These are phyloP conservation scores for Ochetophila trinervis DNA, from an alignment of 306 rosid species.

Conservation along the genomic window DNA sequence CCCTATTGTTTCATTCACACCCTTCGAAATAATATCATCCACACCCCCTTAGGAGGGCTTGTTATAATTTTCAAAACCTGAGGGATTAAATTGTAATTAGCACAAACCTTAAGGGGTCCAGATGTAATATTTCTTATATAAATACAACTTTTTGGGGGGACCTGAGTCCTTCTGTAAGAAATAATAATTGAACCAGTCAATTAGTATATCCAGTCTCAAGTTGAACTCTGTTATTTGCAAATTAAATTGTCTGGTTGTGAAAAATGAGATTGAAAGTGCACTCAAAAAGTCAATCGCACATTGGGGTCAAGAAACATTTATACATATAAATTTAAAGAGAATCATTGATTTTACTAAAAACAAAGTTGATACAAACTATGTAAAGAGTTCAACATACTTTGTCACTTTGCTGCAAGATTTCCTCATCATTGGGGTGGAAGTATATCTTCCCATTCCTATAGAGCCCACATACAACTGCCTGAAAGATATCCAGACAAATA, in stretches of 20 bases:
- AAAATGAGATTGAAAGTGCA: neutral
- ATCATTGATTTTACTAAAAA: neutral
- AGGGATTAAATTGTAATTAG: no score
- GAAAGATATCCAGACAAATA: conserved; percentile 32
- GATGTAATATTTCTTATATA: no score
- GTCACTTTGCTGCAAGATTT: conserved; percentile 72
- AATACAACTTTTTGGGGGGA: no score
- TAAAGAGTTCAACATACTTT: conserved; percentile 55
- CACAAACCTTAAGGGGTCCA: no score
- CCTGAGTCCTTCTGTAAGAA: no score
- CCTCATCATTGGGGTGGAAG: conserved; percentile 85
- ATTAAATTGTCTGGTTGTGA: neutral
- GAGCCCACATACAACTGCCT: conserved; percentile 90
- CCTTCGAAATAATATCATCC: no score
- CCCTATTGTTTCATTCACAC: no score
- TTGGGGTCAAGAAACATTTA: neutral
- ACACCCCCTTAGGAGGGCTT: no score
- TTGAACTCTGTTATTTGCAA: neutral
- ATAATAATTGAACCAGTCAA: no score
- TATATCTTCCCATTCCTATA: conserved; percentile 71
- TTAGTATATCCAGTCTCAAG: neutral
- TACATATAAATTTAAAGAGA: neutral
- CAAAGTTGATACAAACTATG: neutral
- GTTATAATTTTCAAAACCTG: no score
- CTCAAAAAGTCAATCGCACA: neutral